phyloP scores from a whole-genome alignment of 805 yeast genomes.

The Tetrapisispora namnaoensis region DNA sequence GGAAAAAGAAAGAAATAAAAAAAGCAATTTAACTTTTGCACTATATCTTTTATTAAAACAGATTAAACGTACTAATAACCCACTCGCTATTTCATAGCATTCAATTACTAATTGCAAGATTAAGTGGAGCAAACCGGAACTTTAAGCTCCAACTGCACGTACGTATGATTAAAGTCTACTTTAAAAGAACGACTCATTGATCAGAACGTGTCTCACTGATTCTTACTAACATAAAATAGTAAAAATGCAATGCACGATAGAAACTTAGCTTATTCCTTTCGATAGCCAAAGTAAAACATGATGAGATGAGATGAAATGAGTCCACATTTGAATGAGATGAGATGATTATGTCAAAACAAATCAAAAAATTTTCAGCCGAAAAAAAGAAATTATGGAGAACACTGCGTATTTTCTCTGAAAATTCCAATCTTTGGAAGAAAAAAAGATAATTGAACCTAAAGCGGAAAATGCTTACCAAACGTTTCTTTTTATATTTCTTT shows the following conservation, averaged over 20 bases:
- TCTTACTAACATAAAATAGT: too few species aligned
- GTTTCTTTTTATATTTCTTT: not conserved
- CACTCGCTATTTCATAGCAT: too few species aligned
- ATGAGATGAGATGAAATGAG: constrained; percentile 1
- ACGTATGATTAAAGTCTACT: too few species aligned
- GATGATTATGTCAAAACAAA: not conserved
- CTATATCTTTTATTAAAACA: too few species aligned
- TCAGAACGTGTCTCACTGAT: too few species aligned
- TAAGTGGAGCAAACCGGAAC: too few species aligned
- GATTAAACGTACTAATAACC: too few species aligned
- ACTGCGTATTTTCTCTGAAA: not conserved
- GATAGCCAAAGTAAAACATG: not conserved
- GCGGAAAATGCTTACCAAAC: not conserved
- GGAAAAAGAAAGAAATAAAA: too few species aligned
- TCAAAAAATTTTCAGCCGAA: not conserved
- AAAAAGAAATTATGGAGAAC: not conserved
- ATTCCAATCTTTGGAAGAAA: not conserved
- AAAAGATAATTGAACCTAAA: not conserved
- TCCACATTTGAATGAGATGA: not conserved
- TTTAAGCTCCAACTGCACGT: too few species aligned
- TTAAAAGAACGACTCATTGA: too few species aligned
- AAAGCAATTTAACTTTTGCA: too few species aligned
- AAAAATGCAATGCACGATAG: not conserved
- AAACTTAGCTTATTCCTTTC: not conserved
- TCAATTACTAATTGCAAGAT: too few species aligned